A percentile compares a stretch with the other conserved stretches of the same genome.
Evolutionary conservation across 306 rosid genomes (phyloP).

Genomic region (Trifolium fragiferum): DNA sequence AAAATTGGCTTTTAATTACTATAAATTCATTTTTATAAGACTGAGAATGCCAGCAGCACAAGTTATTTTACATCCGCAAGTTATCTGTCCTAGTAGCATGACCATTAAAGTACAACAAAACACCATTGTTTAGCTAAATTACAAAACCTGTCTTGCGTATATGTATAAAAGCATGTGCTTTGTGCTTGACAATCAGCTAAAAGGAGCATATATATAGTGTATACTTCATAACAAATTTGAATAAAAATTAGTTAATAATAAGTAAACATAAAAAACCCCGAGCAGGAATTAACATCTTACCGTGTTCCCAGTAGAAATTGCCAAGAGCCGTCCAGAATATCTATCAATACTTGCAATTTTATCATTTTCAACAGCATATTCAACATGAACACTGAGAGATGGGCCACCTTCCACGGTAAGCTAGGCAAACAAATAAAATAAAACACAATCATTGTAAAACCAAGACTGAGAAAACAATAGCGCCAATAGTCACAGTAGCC

Average conservation of each 20-base stretch:
- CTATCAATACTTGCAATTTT: slow-evolving; percentile 69
- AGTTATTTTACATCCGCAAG: neutral
- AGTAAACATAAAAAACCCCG: slow-evolving; percentile 1
- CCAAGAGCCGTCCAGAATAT: slow-evolving; percentile 72
- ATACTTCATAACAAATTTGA: slow-evolving; percentile 15
- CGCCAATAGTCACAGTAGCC: slow-evolving; percentile 6
- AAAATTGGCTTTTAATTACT: neutral
- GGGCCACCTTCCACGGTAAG: slow-evolving; percentile 90
- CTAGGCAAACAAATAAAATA: slow-evolving; percentile 50
- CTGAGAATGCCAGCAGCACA: neutral
- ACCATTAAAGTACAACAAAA: neutral
- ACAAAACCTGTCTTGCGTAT: neutral
- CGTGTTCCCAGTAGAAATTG: slow-evolving; percentile 72
- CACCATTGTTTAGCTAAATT: neutral
- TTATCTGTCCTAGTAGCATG: neutral
- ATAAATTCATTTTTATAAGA: neutral
- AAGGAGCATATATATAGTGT: slow-evolving; percentile 22
- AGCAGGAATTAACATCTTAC: slow-evolving; percentile 61
- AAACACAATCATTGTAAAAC: slow-evolving; percentile 27
- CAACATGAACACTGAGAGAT: slow-evolving; percentile 68
- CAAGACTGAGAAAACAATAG: slow-evolving; percentile 21
- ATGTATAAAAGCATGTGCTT: neutral
- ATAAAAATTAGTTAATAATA: slow-evolving; percentile 15
- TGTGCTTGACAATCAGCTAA: slow-evolving; percentile 22
- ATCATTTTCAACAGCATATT: slow-evolving; percentile 68